Percentiles rank a stretch among this genome's conserved stretches.
Evolutionary conservation across 1,139 yeast genomes (phyloP).

Genomic region (Sugiyamaella grinbergsii): DNA sequence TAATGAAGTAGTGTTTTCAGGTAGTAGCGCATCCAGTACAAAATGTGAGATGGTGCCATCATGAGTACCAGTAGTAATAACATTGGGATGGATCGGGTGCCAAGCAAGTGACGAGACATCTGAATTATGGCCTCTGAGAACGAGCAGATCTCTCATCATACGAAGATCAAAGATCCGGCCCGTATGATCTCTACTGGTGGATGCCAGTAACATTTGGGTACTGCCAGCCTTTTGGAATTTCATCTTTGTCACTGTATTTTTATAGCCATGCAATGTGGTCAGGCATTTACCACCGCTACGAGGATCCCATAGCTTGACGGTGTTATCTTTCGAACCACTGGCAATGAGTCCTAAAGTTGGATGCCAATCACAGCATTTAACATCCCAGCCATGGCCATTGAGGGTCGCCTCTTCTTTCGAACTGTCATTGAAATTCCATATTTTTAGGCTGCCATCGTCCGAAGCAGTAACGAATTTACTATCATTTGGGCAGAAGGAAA

Average conservation of each 20-base stretch:
- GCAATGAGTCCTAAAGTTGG: conserved; percentile 70
- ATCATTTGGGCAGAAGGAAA: conserved; percentile 89
- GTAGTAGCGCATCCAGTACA: conserved; percentile 55
- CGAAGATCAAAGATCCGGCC: conserved; percentile 85
- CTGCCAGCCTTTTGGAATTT: conserved; percentile 72
- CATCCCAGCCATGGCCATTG: conserved; percentile 98
- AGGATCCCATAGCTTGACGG: conserved; percentile 96
- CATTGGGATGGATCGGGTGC: conserved; percentile 87
- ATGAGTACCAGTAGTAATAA: conserved; percentile 83
- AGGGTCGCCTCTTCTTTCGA: conserved; percentile 70
- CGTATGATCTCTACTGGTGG: conserved; percentile 86
- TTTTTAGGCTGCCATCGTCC: conserved; percentile 84
- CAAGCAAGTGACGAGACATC: conserved; percentile 86
- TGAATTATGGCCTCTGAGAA: conserved; percentile 76
- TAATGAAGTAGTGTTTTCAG: conserved; percentile 36
- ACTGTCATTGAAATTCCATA: conserved; percentile 94
- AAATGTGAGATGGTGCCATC: conserved; percentile 87
- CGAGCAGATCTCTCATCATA: conserved; percentile 73
- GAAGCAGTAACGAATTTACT: conserved; percentile 88
- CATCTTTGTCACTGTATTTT: conserved; percentile 86
- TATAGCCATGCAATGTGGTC: conserved; percentile 84
- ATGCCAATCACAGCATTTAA: conserved; percentile 97
- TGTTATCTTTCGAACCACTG: conserved; percentile 83
- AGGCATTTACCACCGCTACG: conserved; percentile 75
- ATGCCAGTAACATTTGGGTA: conserved; percentile 66